phyloP scores from a whole-genome alignment of 179 eudicot genomes.

The Silene vulgaris region DNA sequence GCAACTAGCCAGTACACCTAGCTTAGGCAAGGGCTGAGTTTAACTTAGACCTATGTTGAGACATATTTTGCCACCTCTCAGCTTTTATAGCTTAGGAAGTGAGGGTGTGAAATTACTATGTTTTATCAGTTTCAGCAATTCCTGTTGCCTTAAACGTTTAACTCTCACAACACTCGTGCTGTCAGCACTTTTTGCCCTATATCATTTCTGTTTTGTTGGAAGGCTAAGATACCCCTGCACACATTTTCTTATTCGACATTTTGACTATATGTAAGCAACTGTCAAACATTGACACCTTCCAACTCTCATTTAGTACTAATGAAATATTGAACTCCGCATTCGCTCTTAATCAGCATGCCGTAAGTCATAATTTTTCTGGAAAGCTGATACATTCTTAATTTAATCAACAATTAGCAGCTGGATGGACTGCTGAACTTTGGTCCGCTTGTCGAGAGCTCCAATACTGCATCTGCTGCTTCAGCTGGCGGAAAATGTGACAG shows the following conservation, averaged over 20 bases:
- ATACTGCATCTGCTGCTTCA: conserved; percentile 31
- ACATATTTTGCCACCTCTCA: conserved; percentile 6
- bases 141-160: background rate
- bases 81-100: background rate
- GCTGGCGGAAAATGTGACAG: conserved; percentile 24
- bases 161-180: background rate
- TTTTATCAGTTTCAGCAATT: background rate
- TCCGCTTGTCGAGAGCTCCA: conserved; percentile 35
- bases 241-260: background rate
- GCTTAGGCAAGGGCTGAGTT: background rate
- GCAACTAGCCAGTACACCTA: background rate
- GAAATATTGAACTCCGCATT: background rate
- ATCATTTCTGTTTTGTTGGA: background rate
- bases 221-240: background rate
- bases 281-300: background rate
- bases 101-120: background rate
- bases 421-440: conserved; percentile 51
- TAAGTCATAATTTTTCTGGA: conserved; percentile 10
- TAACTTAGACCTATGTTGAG: background rate
- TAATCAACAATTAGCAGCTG: conserved; percentile 37
- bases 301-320: background rate
- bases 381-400: conserved; percentile 18
- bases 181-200: background rate
- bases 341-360: conserved; percentile 2
- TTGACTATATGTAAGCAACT: background rate